phyloP scores from a whole-genome alignment of 768 basidiomycete genomes.

The Leucocoprinus sp. region DNA sequence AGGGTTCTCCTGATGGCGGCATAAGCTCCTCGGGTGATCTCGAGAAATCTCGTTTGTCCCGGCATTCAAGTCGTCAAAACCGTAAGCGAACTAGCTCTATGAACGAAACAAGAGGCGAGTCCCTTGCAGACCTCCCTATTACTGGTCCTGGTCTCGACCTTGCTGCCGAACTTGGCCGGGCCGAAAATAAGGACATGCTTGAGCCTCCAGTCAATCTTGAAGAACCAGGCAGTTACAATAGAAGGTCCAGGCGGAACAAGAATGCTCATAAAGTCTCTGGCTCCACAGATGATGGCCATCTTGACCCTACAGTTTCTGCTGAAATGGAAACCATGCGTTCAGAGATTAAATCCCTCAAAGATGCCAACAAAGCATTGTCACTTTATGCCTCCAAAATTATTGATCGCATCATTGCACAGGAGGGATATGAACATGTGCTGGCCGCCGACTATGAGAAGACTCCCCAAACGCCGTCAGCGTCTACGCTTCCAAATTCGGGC shows the following conservation, averaged over 20 bases:
- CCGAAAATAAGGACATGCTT: slow-evolving; percentile 80
- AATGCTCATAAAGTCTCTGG: slow-evolving; percentile 31
- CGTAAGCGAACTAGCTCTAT: slow-evolving; percentile 50
- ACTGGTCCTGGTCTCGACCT: slow-evolving; percentile 86
- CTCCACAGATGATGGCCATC: slow-evolving; percentile 23
- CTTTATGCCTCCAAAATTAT: slow-evolving; percentile 97
- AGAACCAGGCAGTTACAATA: slow-evolving; percentile 35
- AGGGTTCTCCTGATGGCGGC: slow-evolving; percentile 25
- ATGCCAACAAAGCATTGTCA: slow-evolving; percentile 92
- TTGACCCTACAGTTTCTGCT: slow-evolving; percentile 34
- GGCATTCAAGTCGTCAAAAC: slow-evolving; percentile 32
- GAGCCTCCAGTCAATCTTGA: slow-evolving; percentile 49
- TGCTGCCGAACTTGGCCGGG: slow-evolving; percentile 86
- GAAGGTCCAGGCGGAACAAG: slow-evolving; percentile 42
- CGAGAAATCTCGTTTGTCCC: slow-evolving; percentile 29
- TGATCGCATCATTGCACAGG: slow-evolving; percentile 92
- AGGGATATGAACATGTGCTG: slow-evolving; percentile 94
- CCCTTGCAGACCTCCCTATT: slow-evolving; percentile 79
- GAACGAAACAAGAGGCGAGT: slow-evolving; percentile 60
- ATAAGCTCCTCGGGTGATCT: slow-evolving; percentile 25
- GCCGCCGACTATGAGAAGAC: slow-evolving; percentile 79
- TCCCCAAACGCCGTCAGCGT: slow-evolving; percentile 37
- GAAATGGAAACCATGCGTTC: slow-evolving; percentile 70
- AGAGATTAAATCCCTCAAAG: slow-evolving; percentile 89
- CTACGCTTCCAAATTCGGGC: slow-evolving; percentile 23